Evolutionary conservation across 257 asterid species (phyloP), one percentile per base, ranked within the genome.

Genomic region (Knoxia roxburghii): DNA sequence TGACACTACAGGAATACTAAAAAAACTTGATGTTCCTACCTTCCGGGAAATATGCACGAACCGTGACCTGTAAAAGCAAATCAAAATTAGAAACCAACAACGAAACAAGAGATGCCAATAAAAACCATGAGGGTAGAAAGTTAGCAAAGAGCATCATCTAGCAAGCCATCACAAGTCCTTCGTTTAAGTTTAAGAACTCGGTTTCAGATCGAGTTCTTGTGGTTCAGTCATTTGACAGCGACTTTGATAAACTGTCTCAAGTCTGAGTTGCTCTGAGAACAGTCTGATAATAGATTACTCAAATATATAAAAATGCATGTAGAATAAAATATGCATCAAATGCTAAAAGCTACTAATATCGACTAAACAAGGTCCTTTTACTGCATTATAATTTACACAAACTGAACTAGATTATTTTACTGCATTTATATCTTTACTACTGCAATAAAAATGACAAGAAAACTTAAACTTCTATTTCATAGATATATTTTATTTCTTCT

Each of bases 41-140:
- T 86, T 83, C 97, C 97, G 1, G 96, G 90, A 74, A 77, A 87
- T 71, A 78, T 67, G 80, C 98, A 92, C 32, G 93, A 76, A 72
- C 79, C 89, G 71, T 79, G 85, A 78, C 97, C 98, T 92, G 96
- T 75, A 76, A 40, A 41, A 65, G 54, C 32, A 65, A 21, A 58
- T 70, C 52, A 61, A 69, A 39, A 52, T 33, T 30, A 53, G 69
- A 27, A 26, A 17, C 45, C 45, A 5, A 68, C 0, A 18, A 48
- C 21, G 29, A 61, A 75, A 49, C 43, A 67, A 61, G 20, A 37
- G 49, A 9, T 54, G 52, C 45, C 56, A 26, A 18, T 17, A 4
- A 60, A 20, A 33, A 13, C 30, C 14, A n/a, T 15, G 1, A 30
- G 11, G 41, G 15, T 21, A 21, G 8, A 61, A 50, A 37, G 13